These are phyloP conservation scores for Neofusicoccum umdonicola DNA, from an alignment of 2,329 filamentous ascomycete species.

Conservation along the genomic window DNA sequence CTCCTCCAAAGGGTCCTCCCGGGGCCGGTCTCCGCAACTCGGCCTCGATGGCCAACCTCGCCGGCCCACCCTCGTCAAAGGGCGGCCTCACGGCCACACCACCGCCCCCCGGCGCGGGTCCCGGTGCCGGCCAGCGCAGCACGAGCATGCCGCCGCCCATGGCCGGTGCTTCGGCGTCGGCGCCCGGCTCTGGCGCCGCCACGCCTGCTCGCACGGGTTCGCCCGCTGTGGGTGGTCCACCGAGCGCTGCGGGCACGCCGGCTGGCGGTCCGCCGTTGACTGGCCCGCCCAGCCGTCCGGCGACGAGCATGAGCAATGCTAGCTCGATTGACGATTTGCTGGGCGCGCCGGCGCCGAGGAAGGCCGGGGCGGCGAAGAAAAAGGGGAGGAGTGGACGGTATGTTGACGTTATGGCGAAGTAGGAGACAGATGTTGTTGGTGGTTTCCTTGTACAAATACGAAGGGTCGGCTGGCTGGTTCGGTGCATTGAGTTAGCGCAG, in stretches of 20 bases:
- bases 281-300: slow-evolving; percentile 49
- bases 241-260: not conserved
- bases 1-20: slow-evolving; percentile 62
- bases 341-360: slow-evolving; percentile 69
- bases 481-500: no score
- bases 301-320: slow-evolving; percentile 84
- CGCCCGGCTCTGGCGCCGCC: slow-evolving; percentile 28
- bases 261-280: slow-evolving; percentile 23
- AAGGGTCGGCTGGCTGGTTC: not conserved
- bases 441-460: not conserved
- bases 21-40: slow-evolving; percentile 52
- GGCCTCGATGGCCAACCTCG: slow-evolving; percentile 50
- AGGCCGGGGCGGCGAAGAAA: slow-evolving; percentile 53
- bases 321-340: slow-evolving; percentile 93
- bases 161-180: slow-evolving; percentile 9
- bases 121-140: slow-evolving; percentile 20
- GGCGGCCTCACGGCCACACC: not conserved
- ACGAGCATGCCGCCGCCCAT: slow-evolving; percentile 38
- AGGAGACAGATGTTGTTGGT: not conserved
- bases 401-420: slow-evolving; percentile 84
- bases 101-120: not conserved
- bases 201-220: slow-evolving; percentile 35
- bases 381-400: slow-evolving; percentile 86
- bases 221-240: slow-evolving; percentile 25
- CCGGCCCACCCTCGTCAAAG: slow-evolving; percentile 18